These are phyloP conservation scores for Boletus pseudo-olivaceus DNA, from an alignment of 768 basidiomycete species.

Conservation along the genomic window DNA sequence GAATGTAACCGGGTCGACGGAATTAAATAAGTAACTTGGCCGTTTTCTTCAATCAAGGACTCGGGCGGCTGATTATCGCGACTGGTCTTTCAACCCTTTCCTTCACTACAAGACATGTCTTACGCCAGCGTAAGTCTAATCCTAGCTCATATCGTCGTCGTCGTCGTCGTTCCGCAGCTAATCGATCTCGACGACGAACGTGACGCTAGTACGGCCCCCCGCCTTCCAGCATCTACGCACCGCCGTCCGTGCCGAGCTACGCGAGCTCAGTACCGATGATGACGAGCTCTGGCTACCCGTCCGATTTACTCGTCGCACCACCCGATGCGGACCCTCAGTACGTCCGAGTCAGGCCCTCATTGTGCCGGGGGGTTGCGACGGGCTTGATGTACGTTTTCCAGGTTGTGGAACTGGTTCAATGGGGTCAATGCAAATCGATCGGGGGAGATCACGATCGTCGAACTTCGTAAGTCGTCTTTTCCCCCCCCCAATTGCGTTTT, in stretches of 20 bases:
- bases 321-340: conserved; percentile 76
- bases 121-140: conserved; percentile 16
- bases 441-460: conserved; percentile 57
- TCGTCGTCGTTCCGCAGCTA: background rate
- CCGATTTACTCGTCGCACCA: background rate
- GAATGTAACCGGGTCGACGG: no score
- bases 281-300: background rate
- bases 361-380: no score
- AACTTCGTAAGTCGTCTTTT: conserved; percentile 54
- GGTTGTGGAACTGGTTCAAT: conserved; percentile 71
- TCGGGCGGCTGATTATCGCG: conserved; percentile 9
- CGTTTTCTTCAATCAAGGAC: no score
- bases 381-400: conserved; percentile 19
- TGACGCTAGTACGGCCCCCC: conserved; percentile 7
- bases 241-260: background rate
- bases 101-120: conserved; percentile 11
- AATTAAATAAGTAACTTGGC: no score
- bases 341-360: conserved; percentile 23
- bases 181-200: background rate
- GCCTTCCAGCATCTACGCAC: conserved; percentile 6
- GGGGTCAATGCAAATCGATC: conserved; percentile 70
- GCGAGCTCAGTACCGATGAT: background rate
- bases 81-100: background rate
- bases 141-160: background rate
- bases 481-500: no score